A percentile compares a stretch with the other conserved stretches of the same genome.
Evolutionary conservation across 352 stramenopile genomes (phyloP).

Genomic region (Globisporangium lucens): DNA sequence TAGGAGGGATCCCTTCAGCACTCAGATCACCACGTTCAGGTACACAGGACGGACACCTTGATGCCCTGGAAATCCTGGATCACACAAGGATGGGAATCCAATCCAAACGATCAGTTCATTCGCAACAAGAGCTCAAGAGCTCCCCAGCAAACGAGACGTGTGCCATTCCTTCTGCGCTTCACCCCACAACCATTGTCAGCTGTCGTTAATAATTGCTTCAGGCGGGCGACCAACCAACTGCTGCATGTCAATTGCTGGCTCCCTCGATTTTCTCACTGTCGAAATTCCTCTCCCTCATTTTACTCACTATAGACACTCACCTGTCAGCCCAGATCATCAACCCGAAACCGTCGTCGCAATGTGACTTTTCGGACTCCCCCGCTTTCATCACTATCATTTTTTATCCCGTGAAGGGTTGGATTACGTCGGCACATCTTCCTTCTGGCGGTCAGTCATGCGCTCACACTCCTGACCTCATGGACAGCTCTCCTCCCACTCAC

Average conservation of each 20-base stretch:
- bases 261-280: neutral
- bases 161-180: neutral
- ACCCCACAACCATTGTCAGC: neutral
- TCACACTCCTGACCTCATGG: neutral
- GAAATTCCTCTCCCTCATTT: neutral
- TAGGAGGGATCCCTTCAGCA: no score
- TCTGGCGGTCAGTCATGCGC: neutral
- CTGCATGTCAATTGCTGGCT: neutral
- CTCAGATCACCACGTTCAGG: no score
- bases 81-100: no score
- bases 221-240: neutral
- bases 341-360: neutral
- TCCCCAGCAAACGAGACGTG: no score
- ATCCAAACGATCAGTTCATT: no score
- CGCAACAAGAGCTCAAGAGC: no score
- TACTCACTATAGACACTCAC: neutral
- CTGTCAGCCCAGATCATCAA: neutral
- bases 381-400: slow-evolving; percentile 5
- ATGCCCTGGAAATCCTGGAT: no score
- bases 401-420: neutral
- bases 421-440: slow-evolving; percentile 6
- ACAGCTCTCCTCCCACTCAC: neutral
- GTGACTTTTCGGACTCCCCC: neutral
- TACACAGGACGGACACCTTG: no score
- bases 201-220: neutral